Base-by-base conservation (phyloP, 1,284 basidiomycete genomes). In the Athelia sp. region DNA sequence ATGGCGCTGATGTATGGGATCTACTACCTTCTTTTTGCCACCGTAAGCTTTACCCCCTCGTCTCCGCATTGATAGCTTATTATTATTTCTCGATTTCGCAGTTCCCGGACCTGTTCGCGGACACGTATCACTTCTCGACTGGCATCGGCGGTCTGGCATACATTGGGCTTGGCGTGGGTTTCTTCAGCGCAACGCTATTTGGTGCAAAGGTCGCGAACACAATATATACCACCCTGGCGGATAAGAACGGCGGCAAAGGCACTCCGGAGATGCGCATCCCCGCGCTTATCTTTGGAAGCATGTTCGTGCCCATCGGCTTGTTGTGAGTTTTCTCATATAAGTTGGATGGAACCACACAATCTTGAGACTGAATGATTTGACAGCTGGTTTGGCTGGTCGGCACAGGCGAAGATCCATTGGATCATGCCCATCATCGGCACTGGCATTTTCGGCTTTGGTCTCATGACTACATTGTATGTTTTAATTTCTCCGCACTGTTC, bases 41-140 rank as follows among this genome's bases (percentile, higher is more conserved):
- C 47, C 42, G 43, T 34, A 31, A 55, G 51, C 32, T 51, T 52
- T 55, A 51, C 26, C 26, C 26, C 26, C 36, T 18, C n/a, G 36
- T 47, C 22, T 38, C 46, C 13, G 26, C 13, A 29, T 13, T 29
- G 26, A 4, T 56, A 70, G 78, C 79, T 18, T 81, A 82, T 48
- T 82, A 81, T 60, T 85, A 88, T 64, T 69, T 89, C 43, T 84
- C 89, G 80, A 88, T 89, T 58, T 68, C 84, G 2, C 86, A 80
- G 4, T 82, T 77, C 65, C 71, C 74, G 9, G 58, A 50, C 35
- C 52, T 59, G 23, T 68, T 63, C 54, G 50, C 55, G 3, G 53
- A 56, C 3, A 54, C 60, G 17, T 69, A 72, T 43, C 60, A 63
- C 22, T 67, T 69, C 58, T 58, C 57, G 21, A 56, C 58, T n/a